Evolutionary conservation across 192 early-diverging fungal genomes (phyloP).

Genomic region (Coemansia sp.): DNA sequence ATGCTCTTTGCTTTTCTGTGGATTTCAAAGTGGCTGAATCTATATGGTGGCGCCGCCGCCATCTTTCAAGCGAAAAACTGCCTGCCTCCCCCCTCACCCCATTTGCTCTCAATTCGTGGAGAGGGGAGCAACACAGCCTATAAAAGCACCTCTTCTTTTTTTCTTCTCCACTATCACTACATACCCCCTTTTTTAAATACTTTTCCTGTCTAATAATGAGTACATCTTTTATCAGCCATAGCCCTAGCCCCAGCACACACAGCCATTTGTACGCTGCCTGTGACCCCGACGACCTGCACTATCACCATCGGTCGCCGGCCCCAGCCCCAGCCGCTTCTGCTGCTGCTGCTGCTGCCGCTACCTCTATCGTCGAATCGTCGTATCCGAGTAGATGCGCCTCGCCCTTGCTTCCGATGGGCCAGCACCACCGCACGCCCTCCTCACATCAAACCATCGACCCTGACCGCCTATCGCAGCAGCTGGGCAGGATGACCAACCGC

Average conservation of each 20-base stretch:
- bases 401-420: constrained; percentile 53
- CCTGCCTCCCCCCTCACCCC: neutral
- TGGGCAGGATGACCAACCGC: constrained; percentile 18
- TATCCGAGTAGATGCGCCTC: constrained; percentile 49
- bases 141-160: neutral
- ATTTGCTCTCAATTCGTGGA: neutral
- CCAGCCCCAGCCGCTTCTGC: no score
- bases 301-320: neutral
- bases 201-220: neutral
- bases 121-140: neutral
- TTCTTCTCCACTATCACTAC: neutral
- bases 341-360: no score
- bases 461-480: constrained; percentile 43
- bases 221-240: neutral
- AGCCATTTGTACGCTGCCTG: neutral
- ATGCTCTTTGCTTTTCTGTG: neutral
- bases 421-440: constrained; percentile 15
- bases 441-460: constrained; percentile 20
- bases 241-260: neutral
- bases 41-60: neutral
- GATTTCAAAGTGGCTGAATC: neutral
- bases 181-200: neutral
- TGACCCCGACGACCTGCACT: neutral
- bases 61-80: neutral
- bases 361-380: constrained; percentile 9